Evolutionary conservation across 805 yeast species (phyloP).

Genomic region (Kazachstania psychrophila): DNA sequence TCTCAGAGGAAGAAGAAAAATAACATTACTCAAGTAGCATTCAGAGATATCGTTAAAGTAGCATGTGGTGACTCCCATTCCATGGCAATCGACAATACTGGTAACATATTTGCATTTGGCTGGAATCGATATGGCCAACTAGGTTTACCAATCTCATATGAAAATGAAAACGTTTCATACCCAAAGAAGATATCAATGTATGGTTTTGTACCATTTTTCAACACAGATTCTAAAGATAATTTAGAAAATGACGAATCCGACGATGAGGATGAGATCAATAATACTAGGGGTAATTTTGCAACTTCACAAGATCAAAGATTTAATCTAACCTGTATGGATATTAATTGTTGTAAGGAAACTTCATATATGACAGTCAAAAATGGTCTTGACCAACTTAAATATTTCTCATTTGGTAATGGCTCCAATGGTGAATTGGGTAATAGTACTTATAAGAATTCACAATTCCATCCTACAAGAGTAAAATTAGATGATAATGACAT

Average conservation of each 20-base stretch:
- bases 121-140: constrained; percentile 77
- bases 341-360: constrained; percentile 66
- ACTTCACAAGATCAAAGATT: constrained; percentile 20
- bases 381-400: constrained; percentile 11
- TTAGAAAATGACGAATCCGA: neutral
- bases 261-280: constrained; percentile 24
- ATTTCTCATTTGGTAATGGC: constrained; percentile 73
- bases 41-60: constrained; percentile 43
- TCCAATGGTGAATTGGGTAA: constrained; percentile 78
- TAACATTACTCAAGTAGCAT: neutral
- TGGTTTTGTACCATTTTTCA: constrained; percentile 32
- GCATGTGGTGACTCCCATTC: constrained; percentile 72
- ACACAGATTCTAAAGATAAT: neutral
- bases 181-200: constrained; percentile 47
- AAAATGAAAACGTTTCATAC: constrained; percentile 57
- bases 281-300: constrained; percentile 4
- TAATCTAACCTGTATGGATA: constrained; percentile 40
- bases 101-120: constrained; percentile 80
- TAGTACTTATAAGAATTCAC: constrained; percentile 66
- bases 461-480: constrained; percentile 54
- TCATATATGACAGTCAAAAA: constrained; percentile 39
- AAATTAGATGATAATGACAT: constrained; percentile 39
- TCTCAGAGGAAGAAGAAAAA: constrained; percentile 2
- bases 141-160: constrained; percentile 57
- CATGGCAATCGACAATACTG: constrained; percentile 56